Conservation (phyloP, 1,284 basidiomycete genomes). For the Cutaneotrichosporon sp. region DNA sequence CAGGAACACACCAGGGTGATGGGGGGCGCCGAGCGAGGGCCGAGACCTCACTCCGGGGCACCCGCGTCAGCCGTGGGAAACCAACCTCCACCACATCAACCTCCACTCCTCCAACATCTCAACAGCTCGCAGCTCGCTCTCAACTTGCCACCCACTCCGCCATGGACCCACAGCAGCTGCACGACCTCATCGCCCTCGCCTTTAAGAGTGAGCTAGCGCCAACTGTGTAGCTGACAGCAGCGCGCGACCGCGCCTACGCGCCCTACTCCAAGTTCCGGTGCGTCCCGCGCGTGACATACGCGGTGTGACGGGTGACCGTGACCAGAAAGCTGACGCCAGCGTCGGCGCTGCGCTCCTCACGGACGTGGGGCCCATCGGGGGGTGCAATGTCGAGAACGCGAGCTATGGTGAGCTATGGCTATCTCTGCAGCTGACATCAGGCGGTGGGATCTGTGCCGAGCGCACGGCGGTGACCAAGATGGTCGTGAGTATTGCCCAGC, state of each 20-base stretch:
- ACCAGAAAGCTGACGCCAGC: conserved; percentile 23
- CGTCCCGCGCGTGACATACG: conserved; percentile 10
- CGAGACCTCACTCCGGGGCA: background rate
- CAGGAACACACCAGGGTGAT: too few relatives aligned
- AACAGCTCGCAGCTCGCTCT: background rate
- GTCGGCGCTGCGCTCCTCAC: conserved; percentile 82
- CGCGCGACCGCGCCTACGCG: conserved; percentile 63
- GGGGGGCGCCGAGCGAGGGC: too few relatives aligned
- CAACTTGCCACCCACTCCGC: background rate
- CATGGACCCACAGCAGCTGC: conserved; percentile 31
- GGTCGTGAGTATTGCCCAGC: conserved; percentile 9
- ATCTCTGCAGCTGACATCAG: conserved; percentile 27
- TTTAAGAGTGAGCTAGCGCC: conserved; percentile 30
- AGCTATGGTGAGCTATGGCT: conserved; percentile 67
- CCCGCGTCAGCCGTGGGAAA: background rate
- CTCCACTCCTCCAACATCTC: background rate
- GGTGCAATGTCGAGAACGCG: conserved; percentile 88
- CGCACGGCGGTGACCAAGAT: conserved; percentile 66
- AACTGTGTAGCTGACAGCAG: conserved; percentile 47
- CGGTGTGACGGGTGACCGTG: background rate
- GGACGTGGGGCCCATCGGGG: conserved; percentile 68
- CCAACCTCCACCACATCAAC: background rate
- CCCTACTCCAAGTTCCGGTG: conserved; percentile 79
- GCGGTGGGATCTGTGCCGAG: conserved; percentile 75
- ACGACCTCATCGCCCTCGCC: conserved; percentile 42